Evolutionary conservation across 306 rosid genomes (phyloP).

Genomic region (Carpinus viminea): DNA sequence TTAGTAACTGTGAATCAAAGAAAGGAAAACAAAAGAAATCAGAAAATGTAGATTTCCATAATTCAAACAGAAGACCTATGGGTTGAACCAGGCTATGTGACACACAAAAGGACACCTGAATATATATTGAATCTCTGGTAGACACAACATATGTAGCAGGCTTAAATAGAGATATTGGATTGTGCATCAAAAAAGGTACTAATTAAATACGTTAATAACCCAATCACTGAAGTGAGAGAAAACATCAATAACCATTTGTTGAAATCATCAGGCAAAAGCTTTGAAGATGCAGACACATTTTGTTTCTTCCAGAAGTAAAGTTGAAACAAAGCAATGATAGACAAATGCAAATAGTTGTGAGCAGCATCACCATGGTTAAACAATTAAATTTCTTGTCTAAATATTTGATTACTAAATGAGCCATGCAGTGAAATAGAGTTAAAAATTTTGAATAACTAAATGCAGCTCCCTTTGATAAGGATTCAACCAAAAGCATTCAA

Average conservation of each 20-base stretch:
- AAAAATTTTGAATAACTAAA: neutral
- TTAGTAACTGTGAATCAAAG: neutral
- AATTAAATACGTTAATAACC: neutral
- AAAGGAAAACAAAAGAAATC: neutral
- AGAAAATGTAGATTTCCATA: neutral
- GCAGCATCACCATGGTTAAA: neutral
- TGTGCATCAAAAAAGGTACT: too few relatives aligned
- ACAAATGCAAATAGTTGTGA: neutral
- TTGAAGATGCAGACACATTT: neutral
- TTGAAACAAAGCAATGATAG: neutral
- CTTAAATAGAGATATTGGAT: too few relatives aligned
- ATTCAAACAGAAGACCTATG: neutral
- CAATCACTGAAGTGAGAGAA: neutral
- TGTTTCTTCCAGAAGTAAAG: neutral
- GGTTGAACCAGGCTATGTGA: neutral
- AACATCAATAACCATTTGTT: neutral
- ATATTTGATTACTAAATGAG: neutral
- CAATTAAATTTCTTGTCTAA: neutral
- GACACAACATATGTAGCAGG: neutral
- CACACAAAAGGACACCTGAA: neutral
- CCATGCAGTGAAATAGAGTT: neutral
- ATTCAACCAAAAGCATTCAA: neutral
- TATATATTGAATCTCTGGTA: too few relatives aligned
- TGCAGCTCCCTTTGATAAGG: neutral
- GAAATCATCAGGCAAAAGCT: neutral